A percentile compares a stretch with the other conserved stretches of the same genome.
phyloP scores from a whole-genome alignment of 306 rosid species.

The Castanopsis chinensis region DNA sequence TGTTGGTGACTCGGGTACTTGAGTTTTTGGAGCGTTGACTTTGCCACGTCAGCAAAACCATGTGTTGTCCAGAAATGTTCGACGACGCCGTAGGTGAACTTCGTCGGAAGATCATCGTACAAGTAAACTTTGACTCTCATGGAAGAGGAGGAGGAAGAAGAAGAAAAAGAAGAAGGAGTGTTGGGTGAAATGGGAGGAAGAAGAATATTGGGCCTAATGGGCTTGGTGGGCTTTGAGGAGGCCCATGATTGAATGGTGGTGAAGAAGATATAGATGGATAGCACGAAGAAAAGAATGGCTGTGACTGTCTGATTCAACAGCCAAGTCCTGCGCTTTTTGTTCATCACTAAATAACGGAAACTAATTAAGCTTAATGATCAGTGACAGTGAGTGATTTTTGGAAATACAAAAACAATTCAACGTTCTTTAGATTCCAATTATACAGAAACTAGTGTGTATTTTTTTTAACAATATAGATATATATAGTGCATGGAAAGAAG shows the following conservation, averaged over 20 bases:
- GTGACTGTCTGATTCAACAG: slow-evolving; percentile 36
- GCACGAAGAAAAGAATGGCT: slow-evolving; percentile 10
- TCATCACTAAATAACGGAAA: not conserved
- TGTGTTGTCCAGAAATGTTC: slow-evolving; percentile 27
- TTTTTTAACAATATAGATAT: no score
- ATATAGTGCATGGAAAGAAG: no score
- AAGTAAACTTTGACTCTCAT: slow-evolving; percentile 17
- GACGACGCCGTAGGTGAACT: slow-evolving; percentile 43
- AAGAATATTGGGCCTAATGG: not conserved
- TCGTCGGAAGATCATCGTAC: slow-evolving; percentile 31
- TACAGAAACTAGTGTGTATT: no score
- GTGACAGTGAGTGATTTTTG: no score
- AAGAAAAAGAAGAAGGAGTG: not conserved
- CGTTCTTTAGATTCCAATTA: no score
- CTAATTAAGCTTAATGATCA: no score
- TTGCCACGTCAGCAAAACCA: slow-evolving; percentile 14
- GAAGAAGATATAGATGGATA: slow-evolving; percentile 33
- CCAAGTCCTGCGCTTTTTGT: slow-evolving; percentile 28
- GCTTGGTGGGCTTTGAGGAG: slow-evolving; percentile 21
- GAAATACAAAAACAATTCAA: no score
- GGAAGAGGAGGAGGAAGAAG: no score
- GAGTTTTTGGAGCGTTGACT: no score
- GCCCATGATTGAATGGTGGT: slow-evolving; percentile 21
- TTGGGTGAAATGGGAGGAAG: not conserved
- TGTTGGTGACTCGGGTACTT: slow-evolving; percentile 56